Evolutionary conservation across 129 eudicot genomes (phyloP).

Genomic region (carrot (Daucus carota)): DH1_v3.0 NC_030383.2:8709501-8710000

Average conservation of each 20-base stretch:
- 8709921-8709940: neutral
- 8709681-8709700: slow-evolving; percentile 88
- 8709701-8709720: neutral
- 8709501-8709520: slow-evolving; percentile 39
- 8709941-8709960: too few relatives aligned
- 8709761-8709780: neutral
- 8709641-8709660: slow-evolving; percentile 56
- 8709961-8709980: too few relatives aligned
- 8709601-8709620: slow-evolving; percentile 32
- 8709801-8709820: neutral
- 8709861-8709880: neutral
- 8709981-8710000: neutral
- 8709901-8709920: neutral
- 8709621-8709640: slow-evolving; percentile 30
- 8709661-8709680: slow-evolving; percentile 81
- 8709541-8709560: slow-evolving; percentile 29
- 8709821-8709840: neutral
- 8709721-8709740: neutral
- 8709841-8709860: neutral
- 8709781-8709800: neutral
- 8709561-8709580: slow-evolving; percentile 37
- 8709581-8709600: slow-evolving; percentile 33
- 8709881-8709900: neutral
- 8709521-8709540: slow-evolving; percentile 27
- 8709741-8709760: neutral